Evolutionary conservation across 176 grass and related monocot species (phyloP).

Genomic region (Alopecurus myosuroides): DNA sequence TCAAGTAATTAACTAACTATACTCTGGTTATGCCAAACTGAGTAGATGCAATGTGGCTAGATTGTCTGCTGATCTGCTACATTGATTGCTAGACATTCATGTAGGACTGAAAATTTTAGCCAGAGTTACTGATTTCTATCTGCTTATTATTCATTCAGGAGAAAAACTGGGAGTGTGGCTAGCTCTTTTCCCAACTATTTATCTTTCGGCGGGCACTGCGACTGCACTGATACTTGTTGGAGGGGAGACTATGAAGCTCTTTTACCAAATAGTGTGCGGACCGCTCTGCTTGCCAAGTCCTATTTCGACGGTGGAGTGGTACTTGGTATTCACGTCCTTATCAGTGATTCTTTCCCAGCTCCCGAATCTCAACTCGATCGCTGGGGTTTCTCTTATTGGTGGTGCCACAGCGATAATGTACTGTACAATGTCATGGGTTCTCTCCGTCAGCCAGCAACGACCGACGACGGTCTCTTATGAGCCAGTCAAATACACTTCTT

Average conservation of each 20-base stretch:
- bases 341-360: constrained; percentile 92
- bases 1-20: constrained; percentile 14
- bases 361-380: constrained; percentile 97
- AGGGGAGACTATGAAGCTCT: constrained; percentile 96
- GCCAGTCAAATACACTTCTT: constrained; percentile 44
- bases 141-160: constrained; percentile 41
- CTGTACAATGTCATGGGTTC: constrained; percentile 86
- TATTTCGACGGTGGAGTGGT: constrained; percentile 92
- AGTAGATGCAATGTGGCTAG: not conserved
- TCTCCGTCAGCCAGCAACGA: constrained; percentile 68
- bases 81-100: not conserved
- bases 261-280: constrained; percentile 87
- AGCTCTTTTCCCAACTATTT: constrained; percentile 93
- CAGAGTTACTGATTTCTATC: not conserved
- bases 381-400: constrained; percentile 87
- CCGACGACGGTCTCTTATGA: constrained; percentile 63
- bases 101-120: not conserved
- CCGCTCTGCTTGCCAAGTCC: constrained; percentile 66
- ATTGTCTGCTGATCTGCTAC: constrained; percentile 17
- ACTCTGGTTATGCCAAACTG: constrained; percentile 12
- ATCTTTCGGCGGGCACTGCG: constrained; percentile 88
- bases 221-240: constrained; percentile 91
- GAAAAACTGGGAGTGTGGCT: constrained; percentile 86
- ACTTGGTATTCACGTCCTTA: constrained; percentile 89
- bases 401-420: constrained; percentile 87